Percentiles rank a stretch among this genome's conserved stretches.
Conservation (phyloP, 257 asterid species). For the Penstemon barbatus region DNA sequence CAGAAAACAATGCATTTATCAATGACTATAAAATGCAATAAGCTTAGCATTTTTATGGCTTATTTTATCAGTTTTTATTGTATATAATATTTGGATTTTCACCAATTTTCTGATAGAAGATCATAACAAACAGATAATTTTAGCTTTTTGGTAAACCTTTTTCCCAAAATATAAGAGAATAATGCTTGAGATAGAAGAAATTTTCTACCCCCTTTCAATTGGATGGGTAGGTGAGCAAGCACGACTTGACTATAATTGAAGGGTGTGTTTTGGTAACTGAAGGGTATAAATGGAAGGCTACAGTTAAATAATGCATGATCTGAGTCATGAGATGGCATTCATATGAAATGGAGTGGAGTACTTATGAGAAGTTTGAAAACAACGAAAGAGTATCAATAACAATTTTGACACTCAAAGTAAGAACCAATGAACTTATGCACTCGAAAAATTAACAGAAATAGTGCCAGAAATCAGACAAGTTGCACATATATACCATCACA, state of each 20-base stretch:
- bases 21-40: conserved; percentile 10
- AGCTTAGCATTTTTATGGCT: not conserved
- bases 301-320: not conserved
- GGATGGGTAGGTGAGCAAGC: not conserved
- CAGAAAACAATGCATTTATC: conserved; percentile 4
- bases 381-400: not conserved
- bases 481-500: conserved; percentile 3
- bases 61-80: conserved; percentile 10
- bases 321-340: not conserved
- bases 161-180: not conserved
- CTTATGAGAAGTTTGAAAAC: no score
- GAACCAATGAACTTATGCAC: conserved; percentile 3
- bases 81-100: conserved; percentile 1
- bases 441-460: conserved; percentile 1
- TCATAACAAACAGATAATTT: not conserved
- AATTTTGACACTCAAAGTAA: not conserved
- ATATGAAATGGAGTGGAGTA: not conserved
- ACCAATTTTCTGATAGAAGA: conserved; percentile 12
- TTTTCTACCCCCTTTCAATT: no score
- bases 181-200: not conserved
- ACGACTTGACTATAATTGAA: not conserved
- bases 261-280: not conserved
- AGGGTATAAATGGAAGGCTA: not conserved
- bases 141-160: not conserved
- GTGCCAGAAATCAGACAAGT: conserved; percentile 4